Conservation (phyloP, 768 basidiomycete species). For the Russula abietina region DNA sequence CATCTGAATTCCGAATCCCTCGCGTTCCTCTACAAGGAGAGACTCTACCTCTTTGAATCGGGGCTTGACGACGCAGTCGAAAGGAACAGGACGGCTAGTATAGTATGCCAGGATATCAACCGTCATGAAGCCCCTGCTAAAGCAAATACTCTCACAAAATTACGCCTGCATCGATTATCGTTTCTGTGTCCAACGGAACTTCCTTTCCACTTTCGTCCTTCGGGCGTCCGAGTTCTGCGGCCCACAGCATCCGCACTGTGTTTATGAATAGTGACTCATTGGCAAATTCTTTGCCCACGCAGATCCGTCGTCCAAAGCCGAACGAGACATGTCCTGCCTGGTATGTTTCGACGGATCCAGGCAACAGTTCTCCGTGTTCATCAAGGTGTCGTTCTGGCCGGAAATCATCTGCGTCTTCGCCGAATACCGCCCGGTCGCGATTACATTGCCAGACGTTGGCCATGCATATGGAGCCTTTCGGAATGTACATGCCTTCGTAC, state of each 20-base stretch:
- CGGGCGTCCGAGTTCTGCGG: slow-evolving; percentile 16
- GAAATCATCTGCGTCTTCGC: slow-evolving; percentile 23
- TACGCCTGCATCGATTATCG: too few relatives aligned
- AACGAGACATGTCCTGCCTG: slow-evolving; percentile 20
- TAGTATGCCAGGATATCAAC: too few relatives aligned
- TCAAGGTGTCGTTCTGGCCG: slow-evolving; percentile 24
- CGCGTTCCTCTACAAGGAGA: slow-evolving; percentile 7
- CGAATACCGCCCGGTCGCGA: slow-evolving; percentile 11
- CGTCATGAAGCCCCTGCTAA: background rate
- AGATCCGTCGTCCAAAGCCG: slow-evolving; percentile 25
- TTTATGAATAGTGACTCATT: slow-evolving; percentile 23
- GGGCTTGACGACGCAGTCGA: slow-evolving; percentile 22
- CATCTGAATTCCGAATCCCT: background rate
- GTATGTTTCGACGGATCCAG: slow-evolving; percentile 10
- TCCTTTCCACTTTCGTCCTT: slow-evolving; percentile 17
- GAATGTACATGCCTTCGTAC: slow-evolving; percentile 31
- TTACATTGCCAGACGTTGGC: slow-evolving; percentile 25
- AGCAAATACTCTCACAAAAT: background rate
- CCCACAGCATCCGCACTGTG: slow-evolving; percentile 23
- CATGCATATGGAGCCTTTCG: slow-evolving; percentile 33
- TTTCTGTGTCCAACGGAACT: slow-evolving; percentile 1
- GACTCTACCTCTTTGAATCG: slow-evolving; percentile 16
- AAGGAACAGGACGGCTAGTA: slow-evolving; percentile 22
- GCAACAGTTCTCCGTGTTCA: background rate
- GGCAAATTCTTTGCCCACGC: slow-evolving; percentile 25